A percentile compares a stretch with the other conserved stretches of the same genome.
Evolutionary conservation across 2,329 filamentous ascomycete species (phyloP).

Genomic region (Colletotrichum tofieldiae): DNA sequence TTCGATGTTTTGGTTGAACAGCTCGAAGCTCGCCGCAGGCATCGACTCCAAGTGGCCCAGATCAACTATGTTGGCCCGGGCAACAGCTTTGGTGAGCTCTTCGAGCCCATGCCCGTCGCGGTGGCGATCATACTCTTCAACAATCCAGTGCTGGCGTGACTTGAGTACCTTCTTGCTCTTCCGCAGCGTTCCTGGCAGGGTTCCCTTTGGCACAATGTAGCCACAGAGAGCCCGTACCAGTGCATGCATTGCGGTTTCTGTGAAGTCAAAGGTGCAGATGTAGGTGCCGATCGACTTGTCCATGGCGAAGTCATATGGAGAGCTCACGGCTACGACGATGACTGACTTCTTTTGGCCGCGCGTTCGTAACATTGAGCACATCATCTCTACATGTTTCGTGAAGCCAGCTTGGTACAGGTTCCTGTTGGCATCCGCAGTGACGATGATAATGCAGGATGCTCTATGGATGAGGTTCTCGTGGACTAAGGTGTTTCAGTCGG

Average conservation of each 20-base stretch:
- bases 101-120: slow-evolving; percentile 83
- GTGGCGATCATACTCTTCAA: slow-evolving; percentile 87
- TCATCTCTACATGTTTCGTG: slow-evolving; percentile 96
- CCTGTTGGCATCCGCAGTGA: slow-evolving; percentile 94
- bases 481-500: slow-evolving; percentile 61
- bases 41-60: slow-evolving; percentile 80
- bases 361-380: slow-evolving; percentile 86
- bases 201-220: slow-evolving; percentile 74
- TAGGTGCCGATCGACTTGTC: slow-evolving; percentile 93
- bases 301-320: slow-evolving; percentile 96
- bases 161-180: slow-evolving; percentile 91
- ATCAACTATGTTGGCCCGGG: slow-evolving; percentile 76
- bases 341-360: slow-evolving; percentile 89
- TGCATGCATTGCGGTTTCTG: slow-evolving; percentile 89
- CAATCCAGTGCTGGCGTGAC: slow-evolving; percentile 94
- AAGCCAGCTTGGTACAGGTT: slow-evolving; percentile 96
- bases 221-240: slow-evolving; percentile 89
- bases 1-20: slow-evolving; percentile 79
- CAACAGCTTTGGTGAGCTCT: slow-evolving; percentile 79
- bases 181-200: slow-evolving; percentile 81
- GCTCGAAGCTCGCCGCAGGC: slow-evolving; percentile 81
- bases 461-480: slow-evolving; percentile 94
- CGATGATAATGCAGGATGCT: slow-evolving; percentile 88
- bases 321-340: slow-evolving; percentile 93
- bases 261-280: slow-evolving; percentile 96